Percentiles rank a stretch among this genome's conserved stretches.
phyloP scores from a whole-genome alignment of 1,284 basidiomycete genomes.

The Ceratobasidium papillatum region DNA sequence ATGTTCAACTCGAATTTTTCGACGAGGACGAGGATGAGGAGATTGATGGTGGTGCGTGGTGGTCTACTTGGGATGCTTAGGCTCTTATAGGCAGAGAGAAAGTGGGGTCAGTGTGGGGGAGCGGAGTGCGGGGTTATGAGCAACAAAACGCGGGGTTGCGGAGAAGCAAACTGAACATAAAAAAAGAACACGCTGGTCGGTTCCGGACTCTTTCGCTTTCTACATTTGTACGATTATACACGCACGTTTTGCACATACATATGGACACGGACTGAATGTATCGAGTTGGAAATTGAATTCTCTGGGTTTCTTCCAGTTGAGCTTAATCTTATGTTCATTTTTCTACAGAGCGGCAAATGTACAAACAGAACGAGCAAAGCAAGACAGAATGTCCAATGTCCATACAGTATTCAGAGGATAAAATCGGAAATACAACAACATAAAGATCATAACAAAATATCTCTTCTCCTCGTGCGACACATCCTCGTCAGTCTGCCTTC shows the following conservation, averaged over 20 bases:
- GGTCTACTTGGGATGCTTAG: conserved; percentile 32
- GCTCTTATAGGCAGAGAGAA: too few species aligned
- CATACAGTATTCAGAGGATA: neutral
- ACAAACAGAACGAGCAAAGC: neutral
- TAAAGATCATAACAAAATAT: too few species aligned
- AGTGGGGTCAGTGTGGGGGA: too few species aligned
- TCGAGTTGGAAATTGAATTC: neutral
- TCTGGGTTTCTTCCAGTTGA: too few species aligned
- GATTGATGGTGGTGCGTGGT: conserved; percentile 39
- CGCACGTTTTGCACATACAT: neutral
- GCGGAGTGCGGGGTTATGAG: too few species aligned
- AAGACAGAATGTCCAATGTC: neutral
- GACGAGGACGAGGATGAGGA: conserved; percentile 38
- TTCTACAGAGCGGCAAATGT: neutral
- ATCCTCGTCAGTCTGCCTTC: neutral
- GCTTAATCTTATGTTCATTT: too few species aligned
- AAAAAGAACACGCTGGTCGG: neutral
- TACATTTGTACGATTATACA: conserved; percentile 4
- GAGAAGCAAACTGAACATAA: neutral
- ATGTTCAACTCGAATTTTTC: conserved; percentile 37
- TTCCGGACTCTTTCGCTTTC: neutral
- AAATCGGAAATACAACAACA: neutral
- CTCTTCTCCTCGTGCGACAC: too few species aligned
- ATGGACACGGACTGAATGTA: neutral
- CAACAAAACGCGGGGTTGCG: too few species aligned